Evolutionary conservation across 1,139 yeast genomes (phyloP).

Genomic region (Pichia sp.): DNA sequence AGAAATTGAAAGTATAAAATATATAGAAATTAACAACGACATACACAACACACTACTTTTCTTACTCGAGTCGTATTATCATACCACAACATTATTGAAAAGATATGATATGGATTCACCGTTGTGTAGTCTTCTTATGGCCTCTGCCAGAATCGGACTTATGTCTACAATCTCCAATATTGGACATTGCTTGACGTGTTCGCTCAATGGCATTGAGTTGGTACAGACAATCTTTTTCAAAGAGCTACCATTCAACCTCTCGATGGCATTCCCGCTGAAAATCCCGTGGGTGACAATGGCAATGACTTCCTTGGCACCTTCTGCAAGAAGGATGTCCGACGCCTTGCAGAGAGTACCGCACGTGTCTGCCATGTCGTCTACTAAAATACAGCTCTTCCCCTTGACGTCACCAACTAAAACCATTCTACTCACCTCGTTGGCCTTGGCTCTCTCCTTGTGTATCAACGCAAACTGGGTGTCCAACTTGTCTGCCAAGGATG

Average conservation of each 20-base stretch:
- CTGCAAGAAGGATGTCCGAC: slow-evolving; percentile 53
- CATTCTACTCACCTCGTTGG: slow-evolving; percentile 74
- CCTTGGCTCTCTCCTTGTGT: slow-evolving; percentile 77
- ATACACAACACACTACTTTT: background rate
- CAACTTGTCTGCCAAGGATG: slow-evolving; percentile 70
- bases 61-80: background rate
- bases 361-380: slow-evolving; percentile 84
- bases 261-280: slow-evolving; percentile 66
- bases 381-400: slow-evolving; percentile 62
- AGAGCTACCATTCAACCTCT: slow-evolving; percentile 49
- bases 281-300: slow-evolving; percentile 81
- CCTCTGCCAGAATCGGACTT: slow-evolving; percentile 71
- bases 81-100: slow-evolving; percentile 46
- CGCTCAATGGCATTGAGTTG: slow-evolving; percentile 65
- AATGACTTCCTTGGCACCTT: slow-evolving; percentile 68
- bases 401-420: slow-evolving; percentile 74
- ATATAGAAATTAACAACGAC: background rate
- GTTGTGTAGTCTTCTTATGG: slow-evolving; percentile 74
- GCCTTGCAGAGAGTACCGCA: slow-evolving; percentile 81
- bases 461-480: slow-evolving; percentile 76
- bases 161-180: slow-evolving; percentile 67
- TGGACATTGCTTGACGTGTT: slow-evolving; percentile 46
- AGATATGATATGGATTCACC: slow-evolving; percentile 80
- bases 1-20: background rate
- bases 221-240: slow-evolving; percentile 66